Evolutionary conservation across 2,329 filamentous ascomycete species (phyloP).

Genomic region (Calonectria pteridis): DNA sequence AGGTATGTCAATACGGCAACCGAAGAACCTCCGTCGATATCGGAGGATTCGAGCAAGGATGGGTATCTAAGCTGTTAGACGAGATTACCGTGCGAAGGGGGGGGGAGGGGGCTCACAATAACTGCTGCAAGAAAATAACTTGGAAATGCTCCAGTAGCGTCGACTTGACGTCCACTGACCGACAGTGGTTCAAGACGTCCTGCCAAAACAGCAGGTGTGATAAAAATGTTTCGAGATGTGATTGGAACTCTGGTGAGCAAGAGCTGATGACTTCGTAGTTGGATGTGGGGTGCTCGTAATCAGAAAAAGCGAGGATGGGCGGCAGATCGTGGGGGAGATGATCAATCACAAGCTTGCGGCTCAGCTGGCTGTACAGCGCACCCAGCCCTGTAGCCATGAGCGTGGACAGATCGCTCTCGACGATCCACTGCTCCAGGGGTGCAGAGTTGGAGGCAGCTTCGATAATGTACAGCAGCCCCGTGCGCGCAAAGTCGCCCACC

Average conservation of each 20-base stretch:
- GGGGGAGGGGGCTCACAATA: constrained; percentile 75
- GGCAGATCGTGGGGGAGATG: constrained; percentile 82
- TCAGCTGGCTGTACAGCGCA: constrained; percentile 75
- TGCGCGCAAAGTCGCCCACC: constrained; percentile 95
- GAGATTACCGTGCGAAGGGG: background rate
- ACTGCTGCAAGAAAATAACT: constrained; percentile 93
- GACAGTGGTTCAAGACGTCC: constrained; percentile 95
- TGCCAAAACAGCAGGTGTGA: constrained; percentile 98
- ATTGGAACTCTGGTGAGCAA: constrained; percentile 80
- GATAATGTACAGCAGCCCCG: constrained; percentile 94
- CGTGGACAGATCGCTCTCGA: constrained; percentile 95
- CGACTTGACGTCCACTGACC: constrained; percentile 90
- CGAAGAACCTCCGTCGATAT: constrained; percentile 95
- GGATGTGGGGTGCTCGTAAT: constrained; percentile 81
- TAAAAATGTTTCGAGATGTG: constrained; percentile 92
- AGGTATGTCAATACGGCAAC: constrained; percentile 96
- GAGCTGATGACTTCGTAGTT: constrained; percentile 80
- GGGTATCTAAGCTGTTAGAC: constrained; percentile 75
- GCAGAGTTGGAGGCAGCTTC: constrained; percentile 89
- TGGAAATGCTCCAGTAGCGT: constrained; percentile 97
- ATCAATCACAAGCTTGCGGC: constrained; percentile 84
- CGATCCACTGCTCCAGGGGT: constrained; percentile 92
- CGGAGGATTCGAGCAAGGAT: constrained; percentile 94
- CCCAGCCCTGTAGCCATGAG: constrained; percentile 97
- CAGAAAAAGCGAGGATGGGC: constrained; percentile 87